These are phyloP conservation scores for Irpex sp. DNA, from an alignment of 1,284 basidiomycete genomes.

Conservation along the genomic window DNA sequence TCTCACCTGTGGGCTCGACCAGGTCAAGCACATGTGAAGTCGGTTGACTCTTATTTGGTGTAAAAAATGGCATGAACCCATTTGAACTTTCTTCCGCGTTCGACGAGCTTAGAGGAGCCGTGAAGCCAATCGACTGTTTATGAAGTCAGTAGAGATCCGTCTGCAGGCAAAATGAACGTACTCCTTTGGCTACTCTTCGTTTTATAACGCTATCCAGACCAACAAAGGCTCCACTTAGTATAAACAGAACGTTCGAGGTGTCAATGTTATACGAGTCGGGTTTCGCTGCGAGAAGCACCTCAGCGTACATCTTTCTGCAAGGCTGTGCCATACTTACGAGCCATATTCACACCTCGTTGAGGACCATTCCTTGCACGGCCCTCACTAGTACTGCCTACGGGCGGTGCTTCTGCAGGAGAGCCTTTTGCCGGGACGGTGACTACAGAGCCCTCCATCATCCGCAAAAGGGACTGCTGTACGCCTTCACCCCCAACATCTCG, in stretches of 20 bases:
- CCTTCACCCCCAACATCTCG: conserved; percentile 96
- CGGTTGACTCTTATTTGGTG: conserved; percentile 55
- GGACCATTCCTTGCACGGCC: conserved; percentile 35
- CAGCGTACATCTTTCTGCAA: neutral
- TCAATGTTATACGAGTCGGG: conserved; percentile 74
- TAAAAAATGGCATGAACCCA: conserved; percentile 63
- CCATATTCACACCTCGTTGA: conserved; percentile 16
- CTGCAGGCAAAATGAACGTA: conserved; percentile 35
- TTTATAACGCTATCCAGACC: conserved; percentile 84
- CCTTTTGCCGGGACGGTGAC: conserved; percentile 80
- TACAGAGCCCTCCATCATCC: conserved; percentile 90
- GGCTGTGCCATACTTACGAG: neutral
- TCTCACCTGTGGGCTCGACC: conserved; percentile 63
- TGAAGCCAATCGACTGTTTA: conserved; percentile 83
- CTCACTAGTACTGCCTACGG: conserved; percentile 32
- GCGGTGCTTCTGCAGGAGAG: conserved; percentile 41
- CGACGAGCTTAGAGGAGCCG: conserved; percentile 54
- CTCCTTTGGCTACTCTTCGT: conserved; percentile 78
- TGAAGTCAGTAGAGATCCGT: neutral
- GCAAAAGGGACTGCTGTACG: conserved; percentile 89
- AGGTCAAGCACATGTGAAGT: conserved; percentile 51
- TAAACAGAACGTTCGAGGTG: conserved; percentile 88
- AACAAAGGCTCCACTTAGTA: conserved; percentile 91
- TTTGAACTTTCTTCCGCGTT: conserved; percentile 33
- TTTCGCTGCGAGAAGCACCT: conserved; percentile 40